Evolutionary conservation across 768 basidiomycete genomes (phyloP).

Genomic region (Rhizopogon sp.): DNA sequence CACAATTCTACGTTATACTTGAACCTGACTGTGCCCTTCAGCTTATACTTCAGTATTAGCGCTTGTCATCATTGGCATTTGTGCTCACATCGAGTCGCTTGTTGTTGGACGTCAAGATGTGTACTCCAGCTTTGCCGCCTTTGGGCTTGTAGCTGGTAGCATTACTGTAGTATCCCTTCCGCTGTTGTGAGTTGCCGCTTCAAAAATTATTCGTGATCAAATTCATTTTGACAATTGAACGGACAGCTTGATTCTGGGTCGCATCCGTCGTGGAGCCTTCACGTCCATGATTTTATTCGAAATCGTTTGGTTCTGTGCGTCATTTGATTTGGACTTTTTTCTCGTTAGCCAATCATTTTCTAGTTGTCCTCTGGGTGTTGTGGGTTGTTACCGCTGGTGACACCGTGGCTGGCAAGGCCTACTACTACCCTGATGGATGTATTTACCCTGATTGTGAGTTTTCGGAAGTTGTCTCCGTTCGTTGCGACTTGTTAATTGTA

Average conservation of each 20-base stretch:
- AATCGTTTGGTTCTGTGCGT: conserved; percentile 22
- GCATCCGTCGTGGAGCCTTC: conserved; percentile 6
- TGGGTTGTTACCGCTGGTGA: conserved; percentile 16
- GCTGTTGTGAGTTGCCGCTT: conserved; percentile 14
- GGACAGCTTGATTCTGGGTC: conserved; percentile 13
- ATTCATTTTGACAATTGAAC: neutral
- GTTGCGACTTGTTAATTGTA: neutral
- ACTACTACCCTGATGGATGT: conserved; percentile 15
- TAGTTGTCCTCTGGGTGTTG: conserved; percentile 18
- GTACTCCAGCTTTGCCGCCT: conserved; percentile 8
- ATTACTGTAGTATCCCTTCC: conserved; percentile 19
- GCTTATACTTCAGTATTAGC: conserved; percentile 13
- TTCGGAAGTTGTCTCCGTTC: neutral
- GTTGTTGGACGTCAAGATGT: neutral
- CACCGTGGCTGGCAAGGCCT: conserved; percentile 4
- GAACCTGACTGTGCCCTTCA: conserved; percentile 2
- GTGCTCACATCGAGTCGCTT: conserved; percentile 13
- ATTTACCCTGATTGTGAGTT: conserved; percentile 7
- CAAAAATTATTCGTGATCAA: neutral
- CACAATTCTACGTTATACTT: neutral
- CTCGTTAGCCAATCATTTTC: neutral
- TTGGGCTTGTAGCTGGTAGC: conserved; percentile 11
- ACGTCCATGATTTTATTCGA: conserved; percentile 21
- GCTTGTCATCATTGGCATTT: conserved; percentile 16
- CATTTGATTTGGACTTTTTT: neutral